phyloP scores from a whole-genome alignment of 306 rosid genomes.

The Cucurbita argyrosperma region DNA sequence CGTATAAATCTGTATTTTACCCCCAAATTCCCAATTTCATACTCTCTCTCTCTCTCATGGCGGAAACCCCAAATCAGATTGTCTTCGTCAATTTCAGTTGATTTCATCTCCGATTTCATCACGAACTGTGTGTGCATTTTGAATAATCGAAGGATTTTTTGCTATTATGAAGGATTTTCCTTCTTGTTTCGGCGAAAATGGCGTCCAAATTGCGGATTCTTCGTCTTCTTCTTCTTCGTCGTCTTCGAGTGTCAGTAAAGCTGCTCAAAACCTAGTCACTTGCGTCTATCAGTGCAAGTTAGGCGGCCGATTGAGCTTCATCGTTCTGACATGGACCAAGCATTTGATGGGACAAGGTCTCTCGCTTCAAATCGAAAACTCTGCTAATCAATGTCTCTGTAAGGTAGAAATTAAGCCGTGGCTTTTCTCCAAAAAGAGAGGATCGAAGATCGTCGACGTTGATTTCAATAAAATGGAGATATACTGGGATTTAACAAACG shows the following conservation, averaged over 20 bases:
- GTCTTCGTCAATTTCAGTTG: not conserved
- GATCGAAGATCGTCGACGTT: slow-evolving; percentile 53
- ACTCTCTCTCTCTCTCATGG: not conserved
- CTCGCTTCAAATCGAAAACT: slow-evolving; percentile 50
- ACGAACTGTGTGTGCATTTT: not conserved
- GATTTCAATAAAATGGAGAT: slow-evolving; percentile 41
- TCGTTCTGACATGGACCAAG: slow-evolving; percentile 77
- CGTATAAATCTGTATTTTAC: not conserved
- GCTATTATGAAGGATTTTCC: slow-evolving; percentile 71
- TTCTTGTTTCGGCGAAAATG: slow-evolving; percentile 89
- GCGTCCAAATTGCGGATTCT: slow-evolving; percentile 69
- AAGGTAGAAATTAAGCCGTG: slow-evolving; percentile 82
- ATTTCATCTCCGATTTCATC: not conserved
- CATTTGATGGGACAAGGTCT: slow-evolving; percentile 76
- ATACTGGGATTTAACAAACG: slow-evolving; percentile 61
- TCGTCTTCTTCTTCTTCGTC: slow-evolving; percentile 26
- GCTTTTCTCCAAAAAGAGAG: slow-evolving; percentile 73
- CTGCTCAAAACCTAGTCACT: slow-evolving; percentile 58
- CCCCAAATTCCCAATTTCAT: not conserved
- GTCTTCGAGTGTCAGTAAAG: slow-evolving; percentile 35
- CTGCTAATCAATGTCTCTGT: slow-evolving; percentile 39
- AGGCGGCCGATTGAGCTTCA: slow-evolving; percentile 35
- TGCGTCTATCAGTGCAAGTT: slow-evolving; percentile 61
- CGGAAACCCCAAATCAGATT: slow-evolving; percentile 1
- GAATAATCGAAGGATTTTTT: not conserved